Percentiles rank a stretch among this genome's conserved stretches.
Evolutionary conservation across 495 filamentous ascomycete genomes (phyloP).

Genomic region (Daldinia vernicosa): DNA sequence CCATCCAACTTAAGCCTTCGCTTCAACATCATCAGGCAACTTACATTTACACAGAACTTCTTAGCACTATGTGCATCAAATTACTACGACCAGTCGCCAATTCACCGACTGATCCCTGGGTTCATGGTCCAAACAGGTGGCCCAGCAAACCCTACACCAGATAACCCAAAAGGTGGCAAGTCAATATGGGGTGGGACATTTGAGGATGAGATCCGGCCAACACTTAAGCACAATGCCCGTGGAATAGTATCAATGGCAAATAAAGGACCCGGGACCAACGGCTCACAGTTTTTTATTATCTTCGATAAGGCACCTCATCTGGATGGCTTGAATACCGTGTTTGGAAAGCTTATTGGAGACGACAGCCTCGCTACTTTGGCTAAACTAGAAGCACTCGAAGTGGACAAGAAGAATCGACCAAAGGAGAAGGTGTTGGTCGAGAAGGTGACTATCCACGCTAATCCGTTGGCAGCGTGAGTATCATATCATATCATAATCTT

Average conservation of each 20-base stretch:
- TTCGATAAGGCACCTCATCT: slow-evolving; percentile 89
- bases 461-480: slow-evolving; percentile 80
- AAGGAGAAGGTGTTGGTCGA: slow-evolving; percentile 75
- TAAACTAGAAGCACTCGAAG: slow-evolving; percentile 75
- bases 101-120: slow-evolving; percentile 87
- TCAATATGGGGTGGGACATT: slow-evolving; percentile 87
- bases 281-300: slow-evolving; percentile 92
- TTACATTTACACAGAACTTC: slow-evolving; percentile 76
- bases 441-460: slow-evolving; percentile 88
- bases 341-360: slow-evolving; percentile 78
- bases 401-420: slow-evolving; percentile 92
- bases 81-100: slow-evolving; percentile 87
- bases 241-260: slow-evolving; percentile 96
- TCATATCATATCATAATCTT: neutral
- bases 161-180: slow-evolving; percentile 76
- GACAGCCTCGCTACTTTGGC: slow-evolving; percentile 75
- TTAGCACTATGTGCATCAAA: slow-evolving; percentile 90
- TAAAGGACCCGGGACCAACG: slow-evolving; percentile 84
- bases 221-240: slow-evolving; percentile 83
- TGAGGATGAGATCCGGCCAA: slow-evolving; percentile 91
- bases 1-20: neutral
- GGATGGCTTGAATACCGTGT: slow-evolving; percentile 93
- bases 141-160: slow-evolving; percentile 68
- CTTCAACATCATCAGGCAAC: neutral
- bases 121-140: slow-evolving; percentile 96